These are phyloP conservation scores for Hysterangium stoloniferum DNA, from an alignment of 768 basidiomycete genomes.

Conservation along the genomic window DNA sequence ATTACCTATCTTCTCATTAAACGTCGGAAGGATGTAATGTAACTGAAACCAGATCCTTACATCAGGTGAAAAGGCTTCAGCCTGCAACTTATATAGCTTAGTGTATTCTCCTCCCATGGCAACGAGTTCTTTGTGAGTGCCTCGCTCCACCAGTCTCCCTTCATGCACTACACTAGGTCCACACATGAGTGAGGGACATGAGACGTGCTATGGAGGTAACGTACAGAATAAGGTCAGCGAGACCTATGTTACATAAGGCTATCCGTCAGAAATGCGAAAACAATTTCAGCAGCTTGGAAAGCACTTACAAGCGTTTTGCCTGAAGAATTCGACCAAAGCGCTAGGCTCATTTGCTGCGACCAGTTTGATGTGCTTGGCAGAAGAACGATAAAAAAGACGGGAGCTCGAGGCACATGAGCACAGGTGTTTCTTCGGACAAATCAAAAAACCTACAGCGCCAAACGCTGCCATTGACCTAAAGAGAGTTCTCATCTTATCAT, in stretches of 20 bases:
- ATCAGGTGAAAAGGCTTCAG: constrained; percentile 48
- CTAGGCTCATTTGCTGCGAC: constrained; percentile 52
- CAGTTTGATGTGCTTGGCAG: constrained; percentile 33
- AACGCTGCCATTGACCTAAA: constrained; percentile 27
- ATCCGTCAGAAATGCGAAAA: background rate
- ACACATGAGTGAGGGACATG: background rate
- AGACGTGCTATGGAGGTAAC: constrained; percentile 15
- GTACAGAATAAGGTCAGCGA: constrained; percentile 64
- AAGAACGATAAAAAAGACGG: constrained; percentile 35
- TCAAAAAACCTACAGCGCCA: constrained; percentile 13
- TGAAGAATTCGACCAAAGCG: constrained; percentile 47
- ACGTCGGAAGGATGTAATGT: no score
- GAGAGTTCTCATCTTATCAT: constrained; percentile 19
- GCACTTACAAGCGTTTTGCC: constrained; percentile 9
- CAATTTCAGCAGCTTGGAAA: no score
- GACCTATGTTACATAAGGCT: no score
- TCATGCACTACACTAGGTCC: constrained; percentile 58
- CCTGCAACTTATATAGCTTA: constrained; percentile 65
- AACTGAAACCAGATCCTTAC: no score
- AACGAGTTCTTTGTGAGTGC: constrained; percentile 56
- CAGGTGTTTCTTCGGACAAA: constrained; percentile 10
- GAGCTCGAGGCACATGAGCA: constrained; percentile 17
- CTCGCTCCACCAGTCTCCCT: constrained; percentile 50
- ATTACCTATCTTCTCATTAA: no score
- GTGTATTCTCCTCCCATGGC: constrained; percentile 56